Conservation (phyloP, 805 yeast genomes). For the Wickerhamomyces queroliae region DNA sequence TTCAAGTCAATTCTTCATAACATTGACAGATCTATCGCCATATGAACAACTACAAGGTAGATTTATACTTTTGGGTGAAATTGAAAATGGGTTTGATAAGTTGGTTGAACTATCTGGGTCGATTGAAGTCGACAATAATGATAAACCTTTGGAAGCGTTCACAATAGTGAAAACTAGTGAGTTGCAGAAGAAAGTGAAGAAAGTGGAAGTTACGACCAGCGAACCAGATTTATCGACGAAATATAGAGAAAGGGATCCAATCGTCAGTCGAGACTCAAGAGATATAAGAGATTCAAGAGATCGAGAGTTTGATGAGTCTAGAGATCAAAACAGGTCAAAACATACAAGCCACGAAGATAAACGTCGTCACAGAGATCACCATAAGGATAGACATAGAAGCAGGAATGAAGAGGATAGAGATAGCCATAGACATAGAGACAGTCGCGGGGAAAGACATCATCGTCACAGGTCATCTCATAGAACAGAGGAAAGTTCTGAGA, state of each 20-base stretch:
- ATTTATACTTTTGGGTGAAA: not conserved
- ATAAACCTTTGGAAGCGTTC: not conserved
- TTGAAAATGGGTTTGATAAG: not conserved
- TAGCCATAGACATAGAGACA: too few species aligned
- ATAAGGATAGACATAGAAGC: not conserved
- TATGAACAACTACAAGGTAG: not conserved
- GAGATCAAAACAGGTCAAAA: not conserved
- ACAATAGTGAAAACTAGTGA: not conserved
- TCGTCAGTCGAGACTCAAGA: too few species aligned
- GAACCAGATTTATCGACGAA: too few species aligned
- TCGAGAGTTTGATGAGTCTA: too few species aligned
- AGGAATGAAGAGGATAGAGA: not conserved
- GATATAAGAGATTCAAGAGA: too few species aligned
- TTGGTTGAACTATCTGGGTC: not conserved
- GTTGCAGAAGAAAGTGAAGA: not conserved
- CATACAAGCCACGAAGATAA: not conserved
- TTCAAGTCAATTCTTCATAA: constrained; percentile 1
- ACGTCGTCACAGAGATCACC: not conserved
- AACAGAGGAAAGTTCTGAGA: not conserved
- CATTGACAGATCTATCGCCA: constrained; percentile 1
- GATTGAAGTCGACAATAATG: not conserved
- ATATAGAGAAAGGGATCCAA: too few species aligned
- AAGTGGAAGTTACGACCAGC: not conserved
- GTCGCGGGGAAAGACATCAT: not conserved
- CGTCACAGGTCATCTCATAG: not conserved